Evolutionary conservation across 1,284 basidiomycete genomes (phyloP), one percentile per base, ranked within the genome.

Genomic region (Phlebopus sp.): DNA sequence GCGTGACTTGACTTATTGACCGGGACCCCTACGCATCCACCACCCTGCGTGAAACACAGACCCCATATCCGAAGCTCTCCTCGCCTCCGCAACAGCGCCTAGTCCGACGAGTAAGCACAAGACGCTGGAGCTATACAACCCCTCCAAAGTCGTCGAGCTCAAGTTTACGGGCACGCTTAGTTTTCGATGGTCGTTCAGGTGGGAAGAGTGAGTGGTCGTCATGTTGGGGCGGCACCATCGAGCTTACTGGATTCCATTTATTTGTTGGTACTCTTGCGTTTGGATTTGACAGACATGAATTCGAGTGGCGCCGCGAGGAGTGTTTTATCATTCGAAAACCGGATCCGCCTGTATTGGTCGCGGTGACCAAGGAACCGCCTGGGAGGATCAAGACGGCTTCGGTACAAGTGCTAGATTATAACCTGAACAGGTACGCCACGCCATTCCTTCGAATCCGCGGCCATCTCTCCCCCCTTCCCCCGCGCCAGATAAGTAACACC

Each of bases 331-430:
- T 92, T 37, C 81, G 90, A 37, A 90, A 90, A 60, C 88, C 90
- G 3, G 90, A 93, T 56, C 90, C 90, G 4, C 84, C 86, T 9
- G 87, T 93, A 1, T 76, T 91, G 2, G 83, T 91, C 10, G 89
- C 88, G 0, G 74, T 88, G 23, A 89, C 86, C 13, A 90, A 86
- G 60, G 86, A 89, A 44, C 78, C 84, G 0, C 71, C 80, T 4
- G 84, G 83, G 6, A 76, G 81, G 31, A 70, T 84, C 39, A 84
- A 80, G 57, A 82, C 84, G 1, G 70, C 77, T 0, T 74, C 82
- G 1, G 72, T 92, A n/a, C 88, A 91, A 60, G 78, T 92, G n/a
- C 71, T 92, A 14, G 88, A 92, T 63, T 92, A 92, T 59, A 92
- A 92, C 58, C 71, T 91, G 25, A 79, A 89, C 55, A 71, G 88